These are phyloP conservation scores for Albugo candida DNA, from an alignment of 352 stramenopile genomes.

Conservation along the genomic window DNA sequence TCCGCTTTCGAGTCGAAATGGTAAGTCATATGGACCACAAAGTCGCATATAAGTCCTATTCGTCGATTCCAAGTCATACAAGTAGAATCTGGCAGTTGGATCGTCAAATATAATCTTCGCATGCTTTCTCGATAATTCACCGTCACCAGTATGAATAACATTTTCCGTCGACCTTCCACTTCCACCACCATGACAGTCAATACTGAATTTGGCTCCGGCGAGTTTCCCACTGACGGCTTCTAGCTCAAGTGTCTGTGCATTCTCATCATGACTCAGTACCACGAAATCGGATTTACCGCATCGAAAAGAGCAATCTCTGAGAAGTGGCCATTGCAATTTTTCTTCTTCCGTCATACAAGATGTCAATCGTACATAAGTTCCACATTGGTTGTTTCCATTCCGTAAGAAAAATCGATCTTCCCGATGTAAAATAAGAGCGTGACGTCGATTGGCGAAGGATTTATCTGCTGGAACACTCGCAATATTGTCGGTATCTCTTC, in stretches of 20 bases:
- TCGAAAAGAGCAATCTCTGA: conserved; percentile 38
- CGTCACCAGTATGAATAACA: conserved; percentile 85
- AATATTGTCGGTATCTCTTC: conserved; percentile 23
- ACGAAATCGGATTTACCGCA: conserved; percentile 66
- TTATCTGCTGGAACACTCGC: conserved; percentile 62
- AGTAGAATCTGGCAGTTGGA: conserved; percentile 49
- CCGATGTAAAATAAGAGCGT: conserved; percentile 35
- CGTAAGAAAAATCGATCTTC: conserved; percentile 41
- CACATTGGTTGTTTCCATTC: conserved; percentile 17
- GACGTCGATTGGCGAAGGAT: conserved; percentile 21
- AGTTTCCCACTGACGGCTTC: conserved; percentile 42
- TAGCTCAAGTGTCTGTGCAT: conserved; percentile 30
- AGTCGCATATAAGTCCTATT: conserved; percentile 95
- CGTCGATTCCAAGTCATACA: conserved; percentile 75
- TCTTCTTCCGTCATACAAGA: conserved; percentile 16
- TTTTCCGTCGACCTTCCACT: conserved; percentile 79
- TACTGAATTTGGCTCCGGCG: conserved; percentile 48
- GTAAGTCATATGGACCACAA: conserved; percentile 80
- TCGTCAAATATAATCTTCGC: conserved; percentile 84
- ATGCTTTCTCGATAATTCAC: conserved; percentile 89
- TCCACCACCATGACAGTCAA: conserved; percentile 67
- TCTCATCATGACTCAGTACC: conserved; percentile 32
- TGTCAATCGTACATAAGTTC: conserved; percentile 48
- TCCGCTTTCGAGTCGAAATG: conserved; percentile 84
- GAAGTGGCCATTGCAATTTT: conserved; percentile 64